Percentiles rank a stretch among this genome's conserved stretches.
These are phyloP conservation scores for Metarhizium anisopliae DNA, from an alignment of 2,329 filamentous ascomycete species.

Conservation along the genomic window DNA sequence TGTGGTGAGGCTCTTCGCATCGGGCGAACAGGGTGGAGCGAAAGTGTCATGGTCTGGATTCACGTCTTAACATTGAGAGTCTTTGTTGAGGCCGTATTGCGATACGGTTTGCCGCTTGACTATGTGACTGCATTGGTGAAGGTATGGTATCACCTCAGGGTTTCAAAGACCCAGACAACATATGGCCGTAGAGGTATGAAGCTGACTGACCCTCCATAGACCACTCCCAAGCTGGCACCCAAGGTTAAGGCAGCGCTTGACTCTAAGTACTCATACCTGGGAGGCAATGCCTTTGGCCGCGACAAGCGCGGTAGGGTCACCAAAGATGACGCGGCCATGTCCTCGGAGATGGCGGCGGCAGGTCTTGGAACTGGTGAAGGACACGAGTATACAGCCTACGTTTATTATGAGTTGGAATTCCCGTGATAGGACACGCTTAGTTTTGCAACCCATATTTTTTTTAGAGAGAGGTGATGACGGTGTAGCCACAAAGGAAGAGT, in stretches of 20 bases:
- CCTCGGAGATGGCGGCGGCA: slow-evolving; percentile 75
- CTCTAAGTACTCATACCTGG: slow-evolving; percentile 79
- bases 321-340: slow-evolving; percentile 75
- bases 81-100: slow-evolving; percentile 95
- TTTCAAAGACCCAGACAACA: neutral
- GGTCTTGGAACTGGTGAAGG: slow-evolving; percentile 60
- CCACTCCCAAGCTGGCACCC: slow-evolving; percentile 69
- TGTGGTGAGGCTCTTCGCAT: slow-evolving; percentile 87
- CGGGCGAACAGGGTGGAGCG: slow-evolving; percentile 87
- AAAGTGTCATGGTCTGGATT: slow-evolving; percentile 92
- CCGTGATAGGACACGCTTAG: slow-evolving; percentile 20
- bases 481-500: neutral
- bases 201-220: slow-evolving; percentile 38
- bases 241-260: slow-evolving; percentile 77
- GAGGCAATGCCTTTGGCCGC: slow-evolving; percentile 84
- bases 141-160: slow-evolving; percentile 42
- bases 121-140: slow-evolving; percentile 79
- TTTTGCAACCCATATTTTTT: neutral
- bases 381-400: slow-evolving; percentile 87
- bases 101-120: slow-evolving; percentile 85
- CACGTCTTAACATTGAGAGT: slow-evolving; percentile 86
- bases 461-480: neutral
- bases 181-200: neutral
- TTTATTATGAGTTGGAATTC: slow-evolving; percentile 93
- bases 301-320: slow-evolving; percentile 90